Evolutionary conservation across 352 stramenopile genomes (phyloP).

Genomic region (Peronosclerospora sorghi): DNA sequence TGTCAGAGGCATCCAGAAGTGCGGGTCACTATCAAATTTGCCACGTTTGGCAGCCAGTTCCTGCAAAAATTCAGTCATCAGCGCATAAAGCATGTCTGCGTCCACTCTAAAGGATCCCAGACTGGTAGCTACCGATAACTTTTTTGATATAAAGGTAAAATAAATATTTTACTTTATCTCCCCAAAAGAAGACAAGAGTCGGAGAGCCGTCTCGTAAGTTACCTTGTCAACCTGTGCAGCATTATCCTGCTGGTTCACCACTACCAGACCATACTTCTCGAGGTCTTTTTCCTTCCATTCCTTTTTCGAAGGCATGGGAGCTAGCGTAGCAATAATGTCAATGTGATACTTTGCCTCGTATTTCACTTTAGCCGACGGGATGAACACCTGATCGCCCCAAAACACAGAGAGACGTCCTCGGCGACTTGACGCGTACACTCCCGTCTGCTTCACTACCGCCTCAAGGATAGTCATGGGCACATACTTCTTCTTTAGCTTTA

Average conservation of each 20-base stretch:
- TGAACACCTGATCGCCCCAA: conserved; percentile 98
- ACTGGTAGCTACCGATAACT: conserved; percentile 90
- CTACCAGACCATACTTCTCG: too few relatives aligned
- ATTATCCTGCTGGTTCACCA: too few relatives aligned
- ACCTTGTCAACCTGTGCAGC: conserved; percentile 93
- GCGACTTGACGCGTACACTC: conserved; percentile 92
- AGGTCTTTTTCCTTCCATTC: too few relatives aligned
- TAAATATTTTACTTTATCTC: too few relatives aligned
- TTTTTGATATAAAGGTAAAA: too few relatives aligned
- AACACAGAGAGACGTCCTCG: conserved; percentile 93
- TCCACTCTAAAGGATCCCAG: conserved; percentile 95
- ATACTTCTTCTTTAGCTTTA: conserved; percentile 76
- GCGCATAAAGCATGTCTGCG: conserved; percentile 82
- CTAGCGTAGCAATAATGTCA: conserved; percentile 95
- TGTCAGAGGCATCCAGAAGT: conserved; percentile 99
- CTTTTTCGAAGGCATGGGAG: conserved; percentile 81
- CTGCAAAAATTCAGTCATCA: conserved; percentile 87
- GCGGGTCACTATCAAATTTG: conserved; percentile 95
- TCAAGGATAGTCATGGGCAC: conserved; percentile 96
- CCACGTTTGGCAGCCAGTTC: conserved; percentile 87
- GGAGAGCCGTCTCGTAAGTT: conserved; percentile 90
- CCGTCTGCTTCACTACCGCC: conserved; percentile 96
- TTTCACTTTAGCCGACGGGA: conserved; percentile 87
- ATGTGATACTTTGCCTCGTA: conserved; percentile 91
- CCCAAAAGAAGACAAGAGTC: conserved; percentile 88